Conservation (phyloP, 2,329 filamentous ascomycete genomes). For the Ascochyta clinopodiicola region DNA sequence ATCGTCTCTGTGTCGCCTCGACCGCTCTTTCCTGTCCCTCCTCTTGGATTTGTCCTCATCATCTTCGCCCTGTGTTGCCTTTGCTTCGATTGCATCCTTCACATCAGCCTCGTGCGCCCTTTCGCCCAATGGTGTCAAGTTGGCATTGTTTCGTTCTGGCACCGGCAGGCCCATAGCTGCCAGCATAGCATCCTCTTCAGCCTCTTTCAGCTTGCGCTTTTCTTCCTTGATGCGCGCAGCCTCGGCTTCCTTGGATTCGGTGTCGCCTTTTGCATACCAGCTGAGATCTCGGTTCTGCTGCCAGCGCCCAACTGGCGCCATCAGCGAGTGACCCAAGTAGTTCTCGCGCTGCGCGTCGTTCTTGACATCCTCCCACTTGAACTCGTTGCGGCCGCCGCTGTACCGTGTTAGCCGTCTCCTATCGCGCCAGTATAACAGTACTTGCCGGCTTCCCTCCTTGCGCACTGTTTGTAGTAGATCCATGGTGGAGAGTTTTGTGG, state of each 20-base stretch:
- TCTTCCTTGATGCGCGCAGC: slow-evolving; percentile 70
- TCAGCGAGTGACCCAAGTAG: slow-evolving; percentile 87
- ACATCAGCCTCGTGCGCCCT: slow-evolving; percentile 61
- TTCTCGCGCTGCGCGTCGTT: slow-evolving; percentile 87
- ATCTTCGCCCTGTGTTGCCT: slow-evolving; percentile 49
- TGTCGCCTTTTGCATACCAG: slow-evolving; percentile 70
- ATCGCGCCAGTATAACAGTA: slow-evolving; percentile 8
- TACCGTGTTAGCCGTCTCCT: background rate
- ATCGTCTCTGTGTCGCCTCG: slow-evolving; percentile 33
- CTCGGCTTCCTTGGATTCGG: slow-evolving; percentile 62
- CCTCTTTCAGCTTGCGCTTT: slow-evolving; percentile 82
- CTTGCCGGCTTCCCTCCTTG: slow-evolving; percentile 79
- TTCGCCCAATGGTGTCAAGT: slow-evolving; percentile 64
- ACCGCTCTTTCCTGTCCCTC: slow-evolving; percentile 32
- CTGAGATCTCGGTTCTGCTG: slow-evolving; percentile 75
- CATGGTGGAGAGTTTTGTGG: slow-evolving; percentile 62
- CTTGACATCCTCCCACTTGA: slow-evolving; percentile 95
- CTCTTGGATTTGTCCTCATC: slow-evolving; percentile 26
- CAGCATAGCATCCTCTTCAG: slow-evolving; percentile 90
- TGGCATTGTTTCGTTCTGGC: slow-evolving; percentile 70
- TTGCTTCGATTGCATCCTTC: slow-evolving; percentile 60
- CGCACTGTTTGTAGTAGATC: slow-evolving; percentile 92
- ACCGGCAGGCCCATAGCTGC: slow-evolving; percentile 80
- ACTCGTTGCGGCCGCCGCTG: slow-evolving; percentile 86
- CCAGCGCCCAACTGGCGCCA: slow-evolving; percentile 92